Conservation (phyloP, 257 asterid genomes). For the Coffea eugenioides region DNA sequence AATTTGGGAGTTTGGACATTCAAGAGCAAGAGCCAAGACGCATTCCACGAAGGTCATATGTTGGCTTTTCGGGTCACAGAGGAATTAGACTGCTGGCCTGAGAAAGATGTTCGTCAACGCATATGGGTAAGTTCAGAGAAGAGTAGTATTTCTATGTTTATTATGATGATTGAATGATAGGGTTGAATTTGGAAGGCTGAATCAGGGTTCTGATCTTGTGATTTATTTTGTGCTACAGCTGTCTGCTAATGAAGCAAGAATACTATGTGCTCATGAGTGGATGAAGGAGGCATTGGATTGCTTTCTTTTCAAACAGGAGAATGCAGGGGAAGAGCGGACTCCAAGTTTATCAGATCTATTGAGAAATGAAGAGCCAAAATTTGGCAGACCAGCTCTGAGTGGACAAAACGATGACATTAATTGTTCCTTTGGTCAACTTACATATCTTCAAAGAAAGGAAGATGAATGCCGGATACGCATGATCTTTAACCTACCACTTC, state of each 20-base stretch:
- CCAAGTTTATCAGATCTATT: slow-evolving; percentile 16
- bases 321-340: slow-evolving; percentile 14
- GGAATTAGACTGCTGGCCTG: slow-evolving; percentile 89
- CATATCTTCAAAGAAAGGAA: slow-evolving; percentile 26
- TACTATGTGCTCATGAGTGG: slow-evolving; percentile 65
- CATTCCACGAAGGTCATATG: slow-evolving; percentile 80
- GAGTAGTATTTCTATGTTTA: background rate
- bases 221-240: slow-evolving; percentile 42
- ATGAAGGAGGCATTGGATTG: slow-evolving; percentile 86
- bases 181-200: background rate
- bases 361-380: slow-evolving; percentile 14
- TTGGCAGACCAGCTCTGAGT: slow-evolving; percentile 14
- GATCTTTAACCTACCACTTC: background rate
- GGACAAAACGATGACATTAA: slow-evolving; percentile 9
- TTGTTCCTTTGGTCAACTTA: background rate
- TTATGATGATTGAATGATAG: background rate
- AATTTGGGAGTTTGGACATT: slow-evolving; percentile 80
- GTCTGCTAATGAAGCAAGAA: slow-evolving; percentile 69
- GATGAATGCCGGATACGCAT: slow-evolving; percentile 20
- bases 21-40: slow-evolving; percentile 92
- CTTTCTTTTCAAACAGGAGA: slow-evolving; percentile 40
- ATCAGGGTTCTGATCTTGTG: slow-evolving; percentile 21
- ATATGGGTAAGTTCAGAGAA: slow-evolving; percentile 61
- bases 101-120: slow-evolving; percentile 72
- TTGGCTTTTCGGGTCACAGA: slow-evolving; percentile 70